A percentile compares a stretch with the other conserved stretches of the same genome.
These are phyloP conservation scores for Colletotrichum sp. DNA, from an alignment of 2,329 filamentous ascomycete species.

Conservation along the genomic window DNA sequence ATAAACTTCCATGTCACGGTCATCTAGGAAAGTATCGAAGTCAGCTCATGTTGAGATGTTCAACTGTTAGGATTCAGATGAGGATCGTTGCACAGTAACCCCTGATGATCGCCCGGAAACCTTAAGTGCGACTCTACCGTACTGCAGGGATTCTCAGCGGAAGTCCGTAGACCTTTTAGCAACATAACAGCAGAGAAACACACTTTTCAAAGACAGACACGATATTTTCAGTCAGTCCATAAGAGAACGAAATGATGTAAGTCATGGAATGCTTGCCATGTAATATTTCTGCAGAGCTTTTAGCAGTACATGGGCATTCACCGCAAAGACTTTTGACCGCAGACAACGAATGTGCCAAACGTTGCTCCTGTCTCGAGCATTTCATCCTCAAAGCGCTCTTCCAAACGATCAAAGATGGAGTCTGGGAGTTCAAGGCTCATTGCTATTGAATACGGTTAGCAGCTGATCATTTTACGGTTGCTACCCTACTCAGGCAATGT, in stretches of 20 bases:
- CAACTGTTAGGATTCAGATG: not conserved
- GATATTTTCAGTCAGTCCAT: not conserved
- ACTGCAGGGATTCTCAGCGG: not conserved
- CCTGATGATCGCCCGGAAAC: not conserved
- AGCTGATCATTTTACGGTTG: fast-evolving
- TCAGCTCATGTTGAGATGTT: not conserved
- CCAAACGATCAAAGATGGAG: not conserved
- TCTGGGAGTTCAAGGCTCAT: not conserved
- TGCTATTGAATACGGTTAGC: not conserved
- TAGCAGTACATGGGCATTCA: not conserved
- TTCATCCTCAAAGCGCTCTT: not conserved
- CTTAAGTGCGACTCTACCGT: not conserved
- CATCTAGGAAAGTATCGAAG: fast-evolving
- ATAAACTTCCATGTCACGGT: not conserved
- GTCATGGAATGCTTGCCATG: not conserved
- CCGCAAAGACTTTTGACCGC: not conserved
- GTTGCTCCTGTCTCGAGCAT: not conserved
- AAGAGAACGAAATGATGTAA: not conserved
- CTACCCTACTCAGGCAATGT: fast-evolving
- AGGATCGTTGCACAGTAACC: not conserved
- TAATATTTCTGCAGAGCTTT: no score
- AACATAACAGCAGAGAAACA: not conserved
- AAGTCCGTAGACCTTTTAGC: fast-evolving
- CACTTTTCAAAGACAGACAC: not conserved
- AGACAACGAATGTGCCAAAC: not conserved